These are phyloP conservation scores for Halophytophthora batemanensis DNA, from an alignment of 352 stramenopile genomes.

Conservation along the genomic window DNA sequence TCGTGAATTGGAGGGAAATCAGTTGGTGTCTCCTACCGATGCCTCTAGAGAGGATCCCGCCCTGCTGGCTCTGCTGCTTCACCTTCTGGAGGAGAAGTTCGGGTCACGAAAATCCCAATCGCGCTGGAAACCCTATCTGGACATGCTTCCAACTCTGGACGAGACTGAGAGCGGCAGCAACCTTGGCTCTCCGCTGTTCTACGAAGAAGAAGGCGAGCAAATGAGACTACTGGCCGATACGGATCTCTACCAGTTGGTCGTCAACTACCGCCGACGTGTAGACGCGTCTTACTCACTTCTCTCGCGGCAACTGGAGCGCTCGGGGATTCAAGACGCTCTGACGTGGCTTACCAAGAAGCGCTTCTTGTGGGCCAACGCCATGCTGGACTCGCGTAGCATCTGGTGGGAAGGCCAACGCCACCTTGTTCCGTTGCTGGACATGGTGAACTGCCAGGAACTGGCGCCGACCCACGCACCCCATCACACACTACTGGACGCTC, in stretches of 20 bases:
- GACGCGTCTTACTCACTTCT: slow-evolving; percentile 10
- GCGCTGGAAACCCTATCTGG: slow-evolving; percentile 85
- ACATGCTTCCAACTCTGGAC: slow-evolving; percentile 58
- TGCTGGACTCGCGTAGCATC: slow-evolving; percentile 91
- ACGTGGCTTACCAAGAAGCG: slow-evolving; percentile 52
- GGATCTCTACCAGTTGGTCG: slow-evolving; percentile 35
- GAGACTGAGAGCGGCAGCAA: slow-evolving; percentile 1
- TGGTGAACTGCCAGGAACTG: slow-evolving; percentile 89
- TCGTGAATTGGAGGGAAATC: slow-evolving; percentile 8
- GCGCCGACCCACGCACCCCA: slow-evolving; percentile 46
- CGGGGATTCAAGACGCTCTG: not conserved
- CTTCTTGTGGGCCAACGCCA: slow-evolving; percentile 82
- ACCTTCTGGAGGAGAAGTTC: slow-evolving; percentile 84
- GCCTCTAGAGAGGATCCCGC: slow-evolving; percentile 27
- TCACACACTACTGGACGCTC: slow-evolving; percentile 33
- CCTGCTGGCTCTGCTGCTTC: slow-evolving; percentile 62
- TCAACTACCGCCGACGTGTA: slow-evolving; percentile 34
- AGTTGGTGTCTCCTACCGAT: no score
- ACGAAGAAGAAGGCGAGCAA: slow-evolving; percentile 38
- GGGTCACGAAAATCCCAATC: slow-evolving; percentile 35
- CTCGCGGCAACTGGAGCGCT: slow-evolving; percentile 6
- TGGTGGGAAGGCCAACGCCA: slow-evolving; percentile 91
- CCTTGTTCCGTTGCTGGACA: slow-evolving; percentile 92
- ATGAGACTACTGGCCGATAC: slow-evolving; percentile 44
- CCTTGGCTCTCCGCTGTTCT: slow-evolving; percentile 52